Percentiles rank a stretch among this genome's conserved stretches.
Conservation (phyloP, 495 filamentous ascomycete genomes). For the Penicillium nucicola region DNA sequence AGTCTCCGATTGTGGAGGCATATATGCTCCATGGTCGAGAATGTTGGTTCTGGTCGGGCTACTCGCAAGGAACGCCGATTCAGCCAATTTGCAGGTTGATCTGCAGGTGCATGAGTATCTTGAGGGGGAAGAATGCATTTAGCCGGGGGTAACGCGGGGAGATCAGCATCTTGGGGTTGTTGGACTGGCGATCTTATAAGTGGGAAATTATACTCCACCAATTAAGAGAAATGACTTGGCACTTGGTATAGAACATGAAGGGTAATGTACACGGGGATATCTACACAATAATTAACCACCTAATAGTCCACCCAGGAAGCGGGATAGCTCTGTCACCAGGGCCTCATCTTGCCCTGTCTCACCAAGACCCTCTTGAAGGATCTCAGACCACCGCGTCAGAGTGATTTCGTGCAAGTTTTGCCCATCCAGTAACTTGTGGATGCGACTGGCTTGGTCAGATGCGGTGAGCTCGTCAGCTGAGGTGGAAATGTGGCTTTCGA, state of each 20-base stretch:
- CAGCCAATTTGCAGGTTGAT: neutral
- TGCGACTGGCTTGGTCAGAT: slow-evolving; percentile 31
- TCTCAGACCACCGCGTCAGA: slow-evolving; percentile 26
- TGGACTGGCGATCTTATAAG: slow-evolving; percentile 1
- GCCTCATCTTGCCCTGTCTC: slow-evolving; percentile 9
- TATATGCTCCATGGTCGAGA: no score
- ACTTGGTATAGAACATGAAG: neutral
- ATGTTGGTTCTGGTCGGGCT: neutral
- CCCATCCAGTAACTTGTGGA: slow-evolving; percentile 36
- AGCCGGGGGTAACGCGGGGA: slow-evolving; percentile 4
- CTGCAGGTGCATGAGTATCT: neutral
- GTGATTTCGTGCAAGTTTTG: slow-evolving; percentile 43
- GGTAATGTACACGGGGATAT: slow-evolving; percentile 9
- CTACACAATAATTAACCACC: slow-evolving; percentile 11
- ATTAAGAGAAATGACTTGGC: neutral
- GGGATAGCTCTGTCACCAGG: slow-evolving; percentile 16
- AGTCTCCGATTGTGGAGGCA: neutral
- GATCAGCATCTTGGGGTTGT: neutral
- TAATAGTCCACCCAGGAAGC: slow-evolving; percentile 15
- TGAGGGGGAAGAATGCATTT: neutral
- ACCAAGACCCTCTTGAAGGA: slow-evolving; percentile 20
- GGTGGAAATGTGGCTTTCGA: slow-evolving; percentile 44
- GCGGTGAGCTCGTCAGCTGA: slow-evolving; percentile 32
- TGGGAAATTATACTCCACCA: slow-evolving; percentile 13
- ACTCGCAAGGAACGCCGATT: slow-evolving; percentile 3